phyloP scores from a whole-genome alignment of 345 rosid species.

The Aquilaria malaccensis region DNA sequence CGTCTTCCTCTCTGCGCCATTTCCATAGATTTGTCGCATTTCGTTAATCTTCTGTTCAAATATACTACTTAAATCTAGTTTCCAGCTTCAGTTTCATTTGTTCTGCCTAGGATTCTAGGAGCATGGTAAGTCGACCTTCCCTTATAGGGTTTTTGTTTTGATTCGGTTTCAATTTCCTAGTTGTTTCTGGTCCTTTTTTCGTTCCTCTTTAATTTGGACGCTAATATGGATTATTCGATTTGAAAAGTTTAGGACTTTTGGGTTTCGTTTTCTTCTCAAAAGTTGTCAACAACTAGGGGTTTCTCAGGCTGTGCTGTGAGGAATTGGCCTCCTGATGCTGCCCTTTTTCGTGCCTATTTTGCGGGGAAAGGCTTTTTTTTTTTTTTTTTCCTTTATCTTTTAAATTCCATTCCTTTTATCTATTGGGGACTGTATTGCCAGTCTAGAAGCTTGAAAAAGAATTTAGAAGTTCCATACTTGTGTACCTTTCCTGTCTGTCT shows the following conservation, averaged over 20 bases:
- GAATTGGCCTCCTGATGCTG: too few species aligned
- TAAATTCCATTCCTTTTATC: too few species aligned
- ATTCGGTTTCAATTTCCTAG: neutral
- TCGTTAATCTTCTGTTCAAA: neutral
- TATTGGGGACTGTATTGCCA: too few species aligned
- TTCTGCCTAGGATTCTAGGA: neutral
- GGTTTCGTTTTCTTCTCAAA: neutral
- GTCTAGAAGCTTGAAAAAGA: too few species aligned
- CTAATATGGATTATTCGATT: neutral
- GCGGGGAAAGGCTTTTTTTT: too few species aligned
- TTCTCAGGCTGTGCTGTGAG: too few species aligned
- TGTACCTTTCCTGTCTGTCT: too few species aligned
- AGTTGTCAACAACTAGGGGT: neutral
- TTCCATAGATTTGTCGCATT: slow-evolving; percentile 4
- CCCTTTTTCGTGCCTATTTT: too few species aligned
- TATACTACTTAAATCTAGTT: neutral
- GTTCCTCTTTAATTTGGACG: neutral
- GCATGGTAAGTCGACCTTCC: neutral
- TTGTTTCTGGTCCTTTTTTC: neutral
- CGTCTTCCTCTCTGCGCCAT: slow-evolving; percentile 1
- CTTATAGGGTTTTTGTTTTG: neutral
- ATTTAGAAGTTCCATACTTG: too few species aligned
- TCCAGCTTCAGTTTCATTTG: neutral
- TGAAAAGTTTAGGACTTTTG: neutral
- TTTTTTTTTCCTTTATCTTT: too few species aligned